Evolutionary conservation across 2,329 filamentous ascomycete species (phyloP).

Genomic region (Claviceps africana): DNA sequence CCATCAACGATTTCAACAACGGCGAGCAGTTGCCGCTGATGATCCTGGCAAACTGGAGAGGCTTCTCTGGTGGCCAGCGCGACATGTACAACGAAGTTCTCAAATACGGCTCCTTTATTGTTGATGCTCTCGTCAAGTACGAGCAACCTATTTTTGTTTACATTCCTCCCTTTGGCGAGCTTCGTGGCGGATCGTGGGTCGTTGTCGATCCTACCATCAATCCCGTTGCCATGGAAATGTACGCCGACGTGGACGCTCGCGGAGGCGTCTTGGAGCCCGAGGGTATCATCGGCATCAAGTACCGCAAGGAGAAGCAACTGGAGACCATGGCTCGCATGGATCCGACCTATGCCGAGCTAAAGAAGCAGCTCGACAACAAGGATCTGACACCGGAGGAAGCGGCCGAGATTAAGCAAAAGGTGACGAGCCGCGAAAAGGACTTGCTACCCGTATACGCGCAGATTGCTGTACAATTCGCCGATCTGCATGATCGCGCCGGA

Average conservation of each 20-base stretch:
- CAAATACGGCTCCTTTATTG: slow-evolving; percentile 98
- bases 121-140: slow-evolving; percentile 94
- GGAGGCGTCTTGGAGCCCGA: slow-evolving; percentile 97
- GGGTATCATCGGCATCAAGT: slow-evolving; percentile 98
- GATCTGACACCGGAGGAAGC: slow-evolving; percentile 60
- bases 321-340: slow-evolving; percentile 95
- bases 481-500: slow-evolving; percentile 89
- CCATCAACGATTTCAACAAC: slow-evolving; percentile 97
- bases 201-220: slow-evolving; percentile 99
- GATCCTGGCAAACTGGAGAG: slow-evolving; percentile 99
- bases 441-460: slow-evolving; percentile 88
- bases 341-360: slow-evolving; percentile 66
- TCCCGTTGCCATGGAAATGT: slow-evolving; percentile 96
- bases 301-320: slow-evolving; percentile 91
- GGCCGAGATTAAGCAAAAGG: slow-evolving; percentile 67
- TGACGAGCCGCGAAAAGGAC: slow-evolving; percentile 72
- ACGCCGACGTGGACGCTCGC: slow-evolving; percentile 85
- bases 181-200: slow-evolving; percentile 98
- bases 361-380: slow-evolving; percentile 54
- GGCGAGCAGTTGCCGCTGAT: slow-evolving; percentile 96
- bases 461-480: slow-evolving; percentile 91
- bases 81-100: slow-evolving; percentile 99
- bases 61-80: slow-evolving; percentile 97
- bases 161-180: slow-evolving; percentile 90
- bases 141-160: slow-evolving; percentile 99